A percentile compares a stretch with the other conserved stretches of the same genome.
Evolutionary conservation across 179 eudicot species (phyloP).

Genomic region (Beta corolliflora): DNA sequence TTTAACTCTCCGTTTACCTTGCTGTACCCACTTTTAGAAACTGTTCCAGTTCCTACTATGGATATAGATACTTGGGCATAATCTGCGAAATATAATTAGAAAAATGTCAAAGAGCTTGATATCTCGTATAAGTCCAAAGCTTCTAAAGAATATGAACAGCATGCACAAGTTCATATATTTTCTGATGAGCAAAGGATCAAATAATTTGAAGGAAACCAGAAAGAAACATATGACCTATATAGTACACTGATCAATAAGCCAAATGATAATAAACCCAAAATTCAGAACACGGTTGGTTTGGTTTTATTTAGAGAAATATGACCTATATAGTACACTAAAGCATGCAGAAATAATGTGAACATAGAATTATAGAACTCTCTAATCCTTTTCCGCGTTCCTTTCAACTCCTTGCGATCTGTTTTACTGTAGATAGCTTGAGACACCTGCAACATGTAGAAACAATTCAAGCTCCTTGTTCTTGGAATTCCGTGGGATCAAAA

Average conservation of each 20-base stretch:
- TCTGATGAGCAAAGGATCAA: no score
- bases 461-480: constrained; percentile 67
- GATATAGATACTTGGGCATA: background rate
- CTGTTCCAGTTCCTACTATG: background rate
- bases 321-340: no score
- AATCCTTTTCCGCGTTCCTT: background rate
- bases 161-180: background rate
- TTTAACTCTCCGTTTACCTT: background rate
- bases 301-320: background rate
- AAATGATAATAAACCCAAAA: background rate
- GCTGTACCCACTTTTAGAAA: background rate
- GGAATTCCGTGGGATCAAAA: constrained; percentile 48
- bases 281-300: background rate
- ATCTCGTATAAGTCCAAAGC: background rate
- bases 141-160: background rate
- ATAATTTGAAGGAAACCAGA: no score
- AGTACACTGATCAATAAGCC: no score
- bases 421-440: constrained; percentile 76
- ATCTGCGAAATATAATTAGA: background rate
- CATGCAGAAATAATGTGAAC: background rate
- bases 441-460: constrained; percentile 84
- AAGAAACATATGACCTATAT: no score
- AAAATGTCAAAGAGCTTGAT: background rate
- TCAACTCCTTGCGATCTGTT: background rate
- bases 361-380: no score